These are phyloP conservation scores for Naganishia vishniacii DNA, from an alignment of 768 basidiomycete species.

Conservation along the genomic window DNA sequence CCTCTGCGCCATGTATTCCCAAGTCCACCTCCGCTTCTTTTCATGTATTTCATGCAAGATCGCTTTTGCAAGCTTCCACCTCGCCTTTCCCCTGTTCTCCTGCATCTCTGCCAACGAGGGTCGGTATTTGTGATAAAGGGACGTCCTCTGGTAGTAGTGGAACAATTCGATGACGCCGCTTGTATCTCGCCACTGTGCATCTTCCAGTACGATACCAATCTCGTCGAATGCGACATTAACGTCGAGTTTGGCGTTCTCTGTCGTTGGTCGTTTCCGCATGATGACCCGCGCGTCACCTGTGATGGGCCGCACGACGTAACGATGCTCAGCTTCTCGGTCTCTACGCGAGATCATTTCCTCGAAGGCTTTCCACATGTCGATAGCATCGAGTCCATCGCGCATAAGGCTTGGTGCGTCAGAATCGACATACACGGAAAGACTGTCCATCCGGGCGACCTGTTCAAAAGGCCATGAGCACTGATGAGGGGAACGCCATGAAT, in stretches of 20 bases:
- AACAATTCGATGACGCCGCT: slow-evolving; percentile 94
- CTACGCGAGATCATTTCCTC: slow-evolving; percentile 63
- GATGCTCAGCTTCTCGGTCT: slow-evolving; percentile 58
- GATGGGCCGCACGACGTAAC: slow-evolving; percentile 91
- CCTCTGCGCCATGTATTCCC: slow-evolving; percentile 81
- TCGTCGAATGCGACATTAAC: slow-evolving; percentile 83
- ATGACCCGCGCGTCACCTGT: slow-evolving; percentile 86
- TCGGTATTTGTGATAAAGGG: slow-evolving; percentile 75
- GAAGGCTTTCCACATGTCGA: slow-evolving; percentile 66
- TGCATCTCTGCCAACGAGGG: slow-evolving; percentile 61
- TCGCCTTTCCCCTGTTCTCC: slow-evolving; percentile 60
- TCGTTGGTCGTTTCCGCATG: slow-evolving; percentile 72
- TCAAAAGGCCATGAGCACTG: slow-evolving; percentile 8
- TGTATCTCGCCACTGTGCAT: slow-evolving; percentile 86
- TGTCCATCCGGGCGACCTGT: slow-evolving; percentile 77
- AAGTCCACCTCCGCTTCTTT: slow-evolving; percentile 77
- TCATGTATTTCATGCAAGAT: slow-evolving; percentile 79
- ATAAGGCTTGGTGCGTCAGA: slow-evolving; percentile 75
- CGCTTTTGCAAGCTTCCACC: slow-evolving; percentile 74
- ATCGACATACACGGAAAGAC: slow-evolving; percentile 87
- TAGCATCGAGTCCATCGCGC: slow-evolving; percentile 56
- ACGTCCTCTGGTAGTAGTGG: slow-evolving; percentile 76
- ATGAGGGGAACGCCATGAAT: background rate
- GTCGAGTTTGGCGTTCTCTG: slow-evolving; percentile 75
- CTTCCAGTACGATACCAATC: slow-evolving; percentile 83